Evolutionary conservation across 1,284 basidiomycete genomes (phyloP), one percentile per base, ranked within the genome.

Genomic region (Earliella scabrosa): DNA sequence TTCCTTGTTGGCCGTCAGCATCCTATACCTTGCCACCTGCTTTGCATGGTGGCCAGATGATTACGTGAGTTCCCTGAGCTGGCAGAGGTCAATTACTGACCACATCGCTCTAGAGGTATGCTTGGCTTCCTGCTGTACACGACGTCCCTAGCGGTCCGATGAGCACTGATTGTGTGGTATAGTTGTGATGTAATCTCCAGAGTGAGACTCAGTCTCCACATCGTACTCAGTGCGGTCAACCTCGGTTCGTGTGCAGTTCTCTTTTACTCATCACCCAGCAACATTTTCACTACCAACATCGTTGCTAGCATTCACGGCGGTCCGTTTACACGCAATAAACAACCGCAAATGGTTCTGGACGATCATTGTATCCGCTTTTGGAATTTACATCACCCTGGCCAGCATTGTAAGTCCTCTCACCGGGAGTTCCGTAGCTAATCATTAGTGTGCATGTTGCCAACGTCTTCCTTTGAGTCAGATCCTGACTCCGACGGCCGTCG

Each of bases 241-340:
- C 26, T 45, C 44, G 27, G 44, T 34, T 14, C 16, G 32, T 24
- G 7, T 34, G 18, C 27, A 18, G 4, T n/a, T n/a, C 18, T 9
- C 32, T n/a, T n/a, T n/a, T n/a, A n/a, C n/a, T n/a, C n/a, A n/a
- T n/a, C n/a, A n/a, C n/a, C n/a, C 1, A 5, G 13, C n/a, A n/a
- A n/a, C n/a, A 18, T 18, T 11, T 24, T 16, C 35, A 8, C 18
- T 20, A 16, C 35, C 11, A 38, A 32, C 14, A 10, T 47, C 13
- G 29, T 7, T 31, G 29, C 4, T 20, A 58, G 56, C 24, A 14
- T 58, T 58, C 47, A 49, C 51, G 21, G 46, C 47, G 5, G 44
- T 58, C 3, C 56, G 56, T 16, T 31, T 58, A 7, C 51, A 58
- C n/a, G 56, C 43, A 2, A 58, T 58, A 16, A 53, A 53, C 26